These are phyloP conservation scores for Pseudogymnoascus verrucosus DNA, from an alignment of 2,329 filamentous ascomycete species.

Conservation along the genomic window DNA sequence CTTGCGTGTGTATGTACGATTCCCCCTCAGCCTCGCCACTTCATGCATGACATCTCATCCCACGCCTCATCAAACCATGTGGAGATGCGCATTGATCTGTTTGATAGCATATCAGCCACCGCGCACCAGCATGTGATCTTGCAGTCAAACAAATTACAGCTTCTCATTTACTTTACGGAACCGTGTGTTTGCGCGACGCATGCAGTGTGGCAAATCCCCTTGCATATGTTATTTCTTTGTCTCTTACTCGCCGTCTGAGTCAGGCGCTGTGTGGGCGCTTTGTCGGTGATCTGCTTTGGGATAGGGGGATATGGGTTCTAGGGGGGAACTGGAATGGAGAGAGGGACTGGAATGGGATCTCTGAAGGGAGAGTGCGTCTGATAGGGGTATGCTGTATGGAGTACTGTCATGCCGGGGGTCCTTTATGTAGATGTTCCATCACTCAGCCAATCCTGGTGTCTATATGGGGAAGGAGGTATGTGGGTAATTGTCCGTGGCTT, in stretches of 20 bases:
- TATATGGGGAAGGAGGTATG: neutral
- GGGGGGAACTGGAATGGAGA: neutral
- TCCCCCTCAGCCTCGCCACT: neutral
- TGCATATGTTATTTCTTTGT: neutral
- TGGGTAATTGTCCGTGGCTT: neutral
- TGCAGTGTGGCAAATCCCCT: neutral
- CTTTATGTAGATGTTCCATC: neutral
- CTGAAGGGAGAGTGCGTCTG: neutral
- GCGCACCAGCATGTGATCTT: neutral
- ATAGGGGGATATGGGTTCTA: neutral
- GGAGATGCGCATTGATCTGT: neutral
- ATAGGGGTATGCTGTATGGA: neutral
- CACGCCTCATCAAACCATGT: neutral
- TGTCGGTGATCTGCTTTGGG: neutral
- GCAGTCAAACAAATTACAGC: neutral
- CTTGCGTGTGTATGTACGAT: conserved; percentile 25
- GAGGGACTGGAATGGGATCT: neutral
- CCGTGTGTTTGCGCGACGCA: neutral
- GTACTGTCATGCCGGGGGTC: neutral
- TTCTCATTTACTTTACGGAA: neutral
- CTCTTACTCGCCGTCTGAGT: neutral
- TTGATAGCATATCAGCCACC: neutral
- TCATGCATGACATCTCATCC: neutral
- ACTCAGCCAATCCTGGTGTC: neutral
- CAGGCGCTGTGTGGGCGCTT: neutral